Evolutionary conservation across 2,329 filamentous ascomycete species (phyloP).

Genomic region (Cladosporium colombiae): DNA sequence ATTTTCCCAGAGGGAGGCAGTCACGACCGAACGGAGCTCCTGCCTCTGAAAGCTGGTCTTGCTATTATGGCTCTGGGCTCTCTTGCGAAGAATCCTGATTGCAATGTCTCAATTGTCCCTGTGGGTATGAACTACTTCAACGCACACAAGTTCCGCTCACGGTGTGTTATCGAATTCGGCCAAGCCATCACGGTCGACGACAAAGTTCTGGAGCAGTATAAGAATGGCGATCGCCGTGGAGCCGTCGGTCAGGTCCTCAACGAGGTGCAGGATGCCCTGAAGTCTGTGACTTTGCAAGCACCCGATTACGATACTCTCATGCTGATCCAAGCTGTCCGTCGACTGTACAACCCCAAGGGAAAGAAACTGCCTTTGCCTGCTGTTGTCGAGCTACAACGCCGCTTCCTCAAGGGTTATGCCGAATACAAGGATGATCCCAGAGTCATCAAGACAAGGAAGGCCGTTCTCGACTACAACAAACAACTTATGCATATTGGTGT

Average conservation of each 20-base stretch:
- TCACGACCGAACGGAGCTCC: conserved; percentile 86
- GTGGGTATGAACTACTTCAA: conserved; percentile 99
- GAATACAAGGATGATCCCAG: conserved; percentile 89
- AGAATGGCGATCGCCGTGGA: conserved; percentile 77
- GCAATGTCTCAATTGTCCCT: conserved; percentile 89
- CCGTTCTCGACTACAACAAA: conserved; percentile 82
- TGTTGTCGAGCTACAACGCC: conserved; percentile 90
- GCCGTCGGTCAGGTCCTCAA: conserved; percentile 84
- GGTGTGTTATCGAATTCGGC: conserved; percentile 94
- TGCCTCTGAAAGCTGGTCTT: conserved; percentile 93
- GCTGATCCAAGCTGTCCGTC: conserved; percentile 90
- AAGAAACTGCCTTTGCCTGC: conserved; percentile 91
- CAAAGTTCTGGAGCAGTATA: conserved; percentile 83
- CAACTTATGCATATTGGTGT: conserved; percentile 83
- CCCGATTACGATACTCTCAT: conserved; percentile 96
- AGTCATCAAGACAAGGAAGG: conserved; percentile 71
- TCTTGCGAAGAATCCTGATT: conserved; percentile 79
- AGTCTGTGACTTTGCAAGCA: conserved; percentile 85
- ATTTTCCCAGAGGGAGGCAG: conserved; percentile 98
- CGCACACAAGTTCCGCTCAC: conserved; percentile 94
- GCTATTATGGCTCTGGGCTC: conserved; percentile 97
- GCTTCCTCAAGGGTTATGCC: conserved; percentile 86
- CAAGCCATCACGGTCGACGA: conserved; percentile 80
- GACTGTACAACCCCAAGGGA: conserved; percentile 90
- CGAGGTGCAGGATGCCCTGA: conserved; percentile 79